Conservation (phyloP, 148 eudicot genomes). For the Camellia sinensis region DNA sequence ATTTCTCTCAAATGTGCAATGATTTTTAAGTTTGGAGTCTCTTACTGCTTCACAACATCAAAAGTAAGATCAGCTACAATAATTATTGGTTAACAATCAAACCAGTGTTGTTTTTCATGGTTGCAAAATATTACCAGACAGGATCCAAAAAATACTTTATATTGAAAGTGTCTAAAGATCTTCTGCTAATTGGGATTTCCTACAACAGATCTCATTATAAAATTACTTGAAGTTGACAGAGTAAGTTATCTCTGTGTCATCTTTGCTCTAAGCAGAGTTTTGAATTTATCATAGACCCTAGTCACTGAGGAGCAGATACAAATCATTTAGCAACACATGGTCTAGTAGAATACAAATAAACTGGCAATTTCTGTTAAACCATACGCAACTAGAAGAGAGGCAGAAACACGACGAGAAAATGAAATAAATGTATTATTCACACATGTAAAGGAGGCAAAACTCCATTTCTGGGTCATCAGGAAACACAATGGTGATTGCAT, state of each 20-base stretch:
- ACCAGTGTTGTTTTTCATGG: not conserved
- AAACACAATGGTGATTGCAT: too few species aligned
- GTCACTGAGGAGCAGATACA: too few species aligned
- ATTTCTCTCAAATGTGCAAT: slow-evolving; percentile 11
- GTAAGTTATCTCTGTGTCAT: too few species aligned
- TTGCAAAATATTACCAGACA: not conserved
- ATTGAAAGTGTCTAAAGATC: not conserved
- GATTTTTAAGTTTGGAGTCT: slow-evolving; percentile 28
- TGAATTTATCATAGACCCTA: too few species aligned
- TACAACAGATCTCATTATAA: not conserved
- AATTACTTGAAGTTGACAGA: not conserved
- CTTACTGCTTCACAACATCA: slow-evolving; percentile 40
- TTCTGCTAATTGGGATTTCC: not conserved
- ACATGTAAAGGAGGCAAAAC: too few species aligned
- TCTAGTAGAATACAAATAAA: too few species aligned
- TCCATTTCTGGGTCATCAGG: too few species aligned
- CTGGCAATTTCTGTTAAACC: not conserved
- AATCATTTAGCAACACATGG: too few species aligned
- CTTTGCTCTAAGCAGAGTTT: too few species aligned
- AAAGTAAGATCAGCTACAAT: slow-evolving; percentile 15
- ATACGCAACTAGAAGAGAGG: not conserved
- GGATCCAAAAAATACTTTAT: not conserved
- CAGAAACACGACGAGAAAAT: not conserved
- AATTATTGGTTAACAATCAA: not conserved
- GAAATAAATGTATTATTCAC: not conserved